Conservation (phyloP, 306 rosid genomes). For the Delonix regia region DNA sequence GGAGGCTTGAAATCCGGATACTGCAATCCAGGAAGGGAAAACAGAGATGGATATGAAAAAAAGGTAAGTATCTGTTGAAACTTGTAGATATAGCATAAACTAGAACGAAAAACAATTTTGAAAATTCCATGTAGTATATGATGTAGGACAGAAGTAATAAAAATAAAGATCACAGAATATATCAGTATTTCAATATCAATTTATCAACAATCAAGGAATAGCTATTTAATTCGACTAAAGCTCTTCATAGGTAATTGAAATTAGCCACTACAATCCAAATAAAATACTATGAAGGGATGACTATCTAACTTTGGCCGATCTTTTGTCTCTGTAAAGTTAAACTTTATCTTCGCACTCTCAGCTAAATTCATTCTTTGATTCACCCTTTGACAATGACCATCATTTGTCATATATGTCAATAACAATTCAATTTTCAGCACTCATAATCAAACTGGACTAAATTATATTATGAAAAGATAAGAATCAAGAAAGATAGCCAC, state of each 20-base stretch:
- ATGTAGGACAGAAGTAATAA: not conserved
- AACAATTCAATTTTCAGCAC: conserved; percentile 2
- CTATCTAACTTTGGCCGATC: not conserved
- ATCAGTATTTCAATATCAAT: not conserved
- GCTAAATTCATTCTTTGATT: too few relatives aligned
- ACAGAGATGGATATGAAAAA: not conserved
- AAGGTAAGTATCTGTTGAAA: conserved; percentile 3
- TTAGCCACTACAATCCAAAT: not conserved
- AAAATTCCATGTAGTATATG: not conserved
- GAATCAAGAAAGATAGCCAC: conserved; percentile 20
- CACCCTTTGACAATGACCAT: too few relatives aligned
- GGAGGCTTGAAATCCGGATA: conserved; percentile 99
- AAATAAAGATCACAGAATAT: not conserved
- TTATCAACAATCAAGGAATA: not conserved
- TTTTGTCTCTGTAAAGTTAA: not conserved
- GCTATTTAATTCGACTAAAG: not conserved
- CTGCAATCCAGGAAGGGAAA: conserved; percentile 50
- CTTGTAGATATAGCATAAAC: conserved; percentile 18
- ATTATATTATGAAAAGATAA: conserved; percentile 29
- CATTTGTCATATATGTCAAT: not conserved
- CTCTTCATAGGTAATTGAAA: not conserved
- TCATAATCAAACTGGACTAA: conserved; percentile 21
- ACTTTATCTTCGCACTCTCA: conserved; percentile 20
- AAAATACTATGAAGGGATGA: not conserved
- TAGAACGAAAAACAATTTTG: not conserved